Base-by-base conservation (phyloP, 2,329 filamentous ascomycete genomes). In the Talaromyces rugulosus region DNA sequence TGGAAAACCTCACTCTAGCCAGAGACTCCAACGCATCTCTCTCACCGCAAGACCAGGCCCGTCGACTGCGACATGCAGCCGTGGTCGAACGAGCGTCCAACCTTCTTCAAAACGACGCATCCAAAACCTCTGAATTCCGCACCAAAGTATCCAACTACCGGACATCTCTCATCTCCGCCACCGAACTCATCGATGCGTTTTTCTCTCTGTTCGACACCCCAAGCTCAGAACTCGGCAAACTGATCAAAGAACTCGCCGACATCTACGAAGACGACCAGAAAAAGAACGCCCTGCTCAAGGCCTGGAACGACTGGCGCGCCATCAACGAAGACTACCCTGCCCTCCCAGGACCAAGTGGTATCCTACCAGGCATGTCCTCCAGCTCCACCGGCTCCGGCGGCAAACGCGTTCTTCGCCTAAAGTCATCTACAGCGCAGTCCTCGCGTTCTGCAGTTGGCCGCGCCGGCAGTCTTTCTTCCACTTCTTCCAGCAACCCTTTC, bases 261-360 rank as follows among this genome's bases (percentile, higher is more conserved):
- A 86, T 99, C 11, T 98, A 95, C 69, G 94, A 99, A 68, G 89
- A 96, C 67, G 83, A 89, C 56, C 73, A 75, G 18, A 96, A 96
- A 72, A 87, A 87, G 1, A 87, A 89, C 58, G 82, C 81, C 0
- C 79, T 99, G 3, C 85, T 92, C 30, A 89, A 89, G 69, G 91
- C 93, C 1, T 97, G 94, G 92, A 91, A 92, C 68, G 91, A 96
- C 76, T 97, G 94, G 91, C 91, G 91, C 54, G 92, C 92, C 42
- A 95, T 96, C 77, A 96, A 96, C 67, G 93, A 97, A 75, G 93
- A 97, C 73, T 98, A 97, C 68, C 94, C 94, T 0, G 91, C 90
- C 1, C 81, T 98, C 0, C 93, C 94, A 1, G 89, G 89, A 0
- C 83, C 91, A 0, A 84, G 85, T 60, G 89, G 89, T 57, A 85